These are phyloP conservation scores for Entomortierella lignicola DNA, from an alignment of 192 early-diverging fungal species.

Conservation along the genomic window DNA sequence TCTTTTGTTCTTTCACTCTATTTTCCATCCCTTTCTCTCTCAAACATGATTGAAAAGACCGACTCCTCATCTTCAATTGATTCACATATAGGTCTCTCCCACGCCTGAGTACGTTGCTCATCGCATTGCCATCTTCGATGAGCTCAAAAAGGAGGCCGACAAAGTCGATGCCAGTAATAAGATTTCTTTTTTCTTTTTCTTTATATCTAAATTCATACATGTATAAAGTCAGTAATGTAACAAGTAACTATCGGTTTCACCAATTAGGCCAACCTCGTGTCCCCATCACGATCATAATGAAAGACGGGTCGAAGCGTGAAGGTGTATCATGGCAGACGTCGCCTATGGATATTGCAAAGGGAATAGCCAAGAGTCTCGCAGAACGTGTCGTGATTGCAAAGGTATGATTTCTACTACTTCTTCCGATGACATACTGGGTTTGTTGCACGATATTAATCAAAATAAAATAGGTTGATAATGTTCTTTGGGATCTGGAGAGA, in stretches of 20 bases:
- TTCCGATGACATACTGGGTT: too few relatives aligned
- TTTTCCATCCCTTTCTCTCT: neutral
- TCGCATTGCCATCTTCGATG: constrained; percentile 64
- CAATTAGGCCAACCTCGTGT: constrained; percentile 74
- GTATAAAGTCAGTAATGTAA: too few relatives aligned
- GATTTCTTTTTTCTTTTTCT: neutral
- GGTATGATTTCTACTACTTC: constrained; percentile 47
- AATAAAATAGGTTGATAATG: constrained; percentile 69
- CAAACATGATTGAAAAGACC: too few relatives aligned
- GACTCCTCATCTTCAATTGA: neutral
- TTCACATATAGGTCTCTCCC: constrained; percentile 60
- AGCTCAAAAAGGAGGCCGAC: constrained; percentile 39
- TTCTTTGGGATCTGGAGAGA: constrained; percentile 87
- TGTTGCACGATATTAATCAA: too few relatives aligned
- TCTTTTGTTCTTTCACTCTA: neutral
- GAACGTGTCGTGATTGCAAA: constrained; percentile 96
- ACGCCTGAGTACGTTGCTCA: constrained; percentile 80
- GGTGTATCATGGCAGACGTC: constrained; percentile 93
- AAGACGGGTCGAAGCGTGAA: constrained; percentile 81
- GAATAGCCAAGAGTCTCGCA: constrained; percentile 90
- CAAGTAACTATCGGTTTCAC: too few relatives aligned
- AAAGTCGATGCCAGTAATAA: constrained; percentile 29
- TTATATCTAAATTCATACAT: neutral
- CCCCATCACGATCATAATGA: constrained; percentile 84
- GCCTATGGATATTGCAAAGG: constrained; percentile 90